Conservation (phyloP, 176 grass and related monocot species). For the Alloteropsis semialata region DNA sequence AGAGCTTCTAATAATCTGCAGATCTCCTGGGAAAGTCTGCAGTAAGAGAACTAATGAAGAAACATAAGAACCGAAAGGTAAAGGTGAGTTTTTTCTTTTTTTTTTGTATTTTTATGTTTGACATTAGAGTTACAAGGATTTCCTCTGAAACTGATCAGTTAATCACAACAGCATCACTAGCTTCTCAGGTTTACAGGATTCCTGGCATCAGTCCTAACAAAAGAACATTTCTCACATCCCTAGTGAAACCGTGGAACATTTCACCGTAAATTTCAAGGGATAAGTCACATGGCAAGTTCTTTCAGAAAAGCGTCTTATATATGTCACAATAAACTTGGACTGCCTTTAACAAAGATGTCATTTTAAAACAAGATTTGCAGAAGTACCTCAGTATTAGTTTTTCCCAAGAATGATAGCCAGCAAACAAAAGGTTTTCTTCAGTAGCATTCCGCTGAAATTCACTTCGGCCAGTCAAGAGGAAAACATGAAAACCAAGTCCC, state of each 20-base stretch:
- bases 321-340: no score
- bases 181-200: no score
- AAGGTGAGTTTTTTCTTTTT: no score
- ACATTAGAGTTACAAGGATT: no score
- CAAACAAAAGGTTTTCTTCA: slow-evolving; percentile 60
- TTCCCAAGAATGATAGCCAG: slow-evolving; percentile 75
- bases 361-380: neutral
- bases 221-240: no score
- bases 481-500: slow-evolving; percentile 66
- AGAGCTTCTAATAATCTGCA: neutral
- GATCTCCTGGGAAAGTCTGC: neutral
- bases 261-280: neutral
- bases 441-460: slow-evolving; percentile 71
- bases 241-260: no score
- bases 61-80: no score
- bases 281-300: neutral
- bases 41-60: no score
- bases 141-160: no score
- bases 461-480: slow-evolving; percentile 75
- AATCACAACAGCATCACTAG: no score
- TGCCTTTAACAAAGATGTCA: neutral
- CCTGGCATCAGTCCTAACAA: no score
- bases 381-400: slow-evolving; percentile 79
- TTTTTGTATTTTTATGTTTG: no score
- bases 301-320: neutral